phyloP scores from a whole-genome alignment of 2,329 filamentous ascomycete genomes.

The Clonostachys rosea region DNA sequence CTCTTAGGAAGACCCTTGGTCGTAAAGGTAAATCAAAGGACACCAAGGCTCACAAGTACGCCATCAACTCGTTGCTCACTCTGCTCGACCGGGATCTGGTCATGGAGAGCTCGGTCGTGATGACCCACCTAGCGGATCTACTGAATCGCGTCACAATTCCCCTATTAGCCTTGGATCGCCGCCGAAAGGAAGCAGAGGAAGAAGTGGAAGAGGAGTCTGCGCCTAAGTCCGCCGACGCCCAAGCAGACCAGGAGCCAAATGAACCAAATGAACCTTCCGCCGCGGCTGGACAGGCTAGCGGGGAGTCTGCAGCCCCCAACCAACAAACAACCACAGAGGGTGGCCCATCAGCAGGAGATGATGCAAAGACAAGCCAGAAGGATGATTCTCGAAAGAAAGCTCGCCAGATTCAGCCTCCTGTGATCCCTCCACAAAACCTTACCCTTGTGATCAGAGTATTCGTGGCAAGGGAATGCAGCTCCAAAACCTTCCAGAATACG shows the following conservation, averaged over 20 bases:
- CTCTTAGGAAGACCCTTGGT: constrained; percentile 70
- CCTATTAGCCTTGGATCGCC: constrained; percentile 74
- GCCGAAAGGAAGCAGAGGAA: constrained; percentile 68
- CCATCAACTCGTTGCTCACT: constrained; percentile 84
- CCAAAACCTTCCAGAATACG: constrained; percentile 96
- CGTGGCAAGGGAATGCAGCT: constrained; percentile 91
- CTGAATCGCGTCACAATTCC: constrained; percentile 86
- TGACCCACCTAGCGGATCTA: constrained; percentile 86
- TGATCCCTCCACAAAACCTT: constrained; percentile 84
- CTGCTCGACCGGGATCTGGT: constrained; percentile 91
- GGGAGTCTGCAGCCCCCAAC: constrained; percentile 12
- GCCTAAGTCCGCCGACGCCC: background rate
- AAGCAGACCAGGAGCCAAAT: background rate
- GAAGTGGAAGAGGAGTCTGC: constrained; percentile 22
- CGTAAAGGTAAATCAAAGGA: constrained; percentile 95
- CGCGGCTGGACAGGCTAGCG: constrained; percentile 4
- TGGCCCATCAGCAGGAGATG: constrained; percentile 6
- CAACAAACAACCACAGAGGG: no score
- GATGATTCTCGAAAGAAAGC: constrained; percentile 41
- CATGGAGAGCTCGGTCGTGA: constrained; percentile 94
- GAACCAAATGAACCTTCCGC: background rate
- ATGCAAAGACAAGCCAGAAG: constrained; percentile 14
- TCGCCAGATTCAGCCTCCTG: constrained; percentile 68
- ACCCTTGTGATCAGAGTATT: constrained; percentile 95
- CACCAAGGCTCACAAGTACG: constrained; percentile 77